phyloP scores from a whole-genome alignment of 1,139 yeast species.

The Magnusiomyces fungicola region DNA sequence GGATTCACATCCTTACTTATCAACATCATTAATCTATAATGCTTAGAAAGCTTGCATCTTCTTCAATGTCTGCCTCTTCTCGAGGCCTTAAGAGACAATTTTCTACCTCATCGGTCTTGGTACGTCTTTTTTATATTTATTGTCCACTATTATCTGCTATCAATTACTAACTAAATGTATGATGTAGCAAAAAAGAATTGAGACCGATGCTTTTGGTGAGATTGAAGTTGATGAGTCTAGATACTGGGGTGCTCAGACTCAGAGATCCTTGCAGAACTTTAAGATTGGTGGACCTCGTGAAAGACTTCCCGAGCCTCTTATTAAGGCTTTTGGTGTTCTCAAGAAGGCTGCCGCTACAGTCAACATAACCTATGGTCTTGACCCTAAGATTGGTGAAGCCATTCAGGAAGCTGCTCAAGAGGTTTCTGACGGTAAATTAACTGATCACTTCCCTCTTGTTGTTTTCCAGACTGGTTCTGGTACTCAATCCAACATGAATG shows the following conservation, averaged over 20 bases:
- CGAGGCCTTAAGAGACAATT: background rate
- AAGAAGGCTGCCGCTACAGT: slow-evolving; percentile 95
- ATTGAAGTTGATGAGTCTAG: slow-evolving; percentile 77
- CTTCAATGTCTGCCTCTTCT: background rate
- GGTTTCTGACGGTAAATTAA: slow-evolving; percentile 83
- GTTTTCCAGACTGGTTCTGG: slow-evolving; percentile 99
- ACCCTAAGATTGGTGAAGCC: slow-evolving; percentile 74
- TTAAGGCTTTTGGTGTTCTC: slow-evolving; percentile 85
- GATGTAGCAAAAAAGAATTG: slow-evolving; percentile 50
- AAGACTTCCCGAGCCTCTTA: slow-evolving; percentile 83
- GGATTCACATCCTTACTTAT: no score
- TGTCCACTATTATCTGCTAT: no score
- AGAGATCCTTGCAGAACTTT: slow-evolving; percentile 78
- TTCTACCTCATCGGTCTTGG: background rate
- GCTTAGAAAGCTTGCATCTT: background rate
- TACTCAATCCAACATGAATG: slow-evolving; percentile 97
- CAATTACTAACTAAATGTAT: no score
- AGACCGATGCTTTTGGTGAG: slow-evolving; percentile 95
- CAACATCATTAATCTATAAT: background rate
- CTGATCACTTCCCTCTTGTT: slow-evolving; percentile 93
- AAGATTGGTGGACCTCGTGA: slow-evolving; percentile 92
- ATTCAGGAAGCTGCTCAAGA: slow-evolving; percentile 94
- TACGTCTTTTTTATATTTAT: no score
- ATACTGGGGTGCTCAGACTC: slow-evolving; percentile 99
- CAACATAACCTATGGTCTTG: slow-evolving; percentile 78